phyloP scores from a whole-genome alignment of 2,329 filamentous ascomycete species.

The Davidsoniella neocaledoniae region DNA sequence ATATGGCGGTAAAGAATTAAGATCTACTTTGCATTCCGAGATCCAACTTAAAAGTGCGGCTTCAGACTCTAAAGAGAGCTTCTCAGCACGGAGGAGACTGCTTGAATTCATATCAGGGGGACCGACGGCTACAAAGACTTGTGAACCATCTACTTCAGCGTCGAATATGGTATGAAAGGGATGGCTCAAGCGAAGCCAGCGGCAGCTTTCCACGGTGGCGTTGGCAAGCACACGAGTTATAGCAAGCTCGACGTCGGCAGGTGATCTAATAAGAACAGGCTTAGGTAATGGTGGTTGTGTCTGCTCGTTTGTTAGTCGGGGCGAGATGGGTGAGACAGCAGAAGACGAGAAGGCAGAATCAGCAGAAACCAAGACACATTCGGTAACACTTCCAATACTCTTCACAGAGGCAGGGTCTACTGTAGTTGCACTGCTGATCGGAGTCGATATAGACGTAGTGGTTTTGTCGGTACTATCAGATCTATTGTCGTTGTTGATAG shows the following conservation, averaged over 20 bases:
- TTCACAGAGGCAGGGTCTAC: no score
- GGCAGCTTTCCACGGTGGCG: constrained; percentile 18
- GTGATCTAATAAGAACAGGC: constrained; percentile 11
- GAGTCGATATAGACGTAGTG: no score
- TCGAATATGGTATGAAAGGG: constrained; percentile 10
- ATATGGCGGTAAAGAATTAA: not conserved
- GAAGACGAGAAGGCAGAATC: not conserved
- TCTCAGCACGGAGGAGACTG: constrained; percentile 5
- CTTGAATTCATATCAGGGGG: constrained; percentile 9
- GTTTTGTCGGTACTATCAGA: no score
- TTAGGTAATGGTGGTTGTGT: not conserved
- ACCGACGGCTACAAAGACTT: constrained; percentile 10
- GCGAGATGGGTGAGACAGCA: constrained; percentile 8
- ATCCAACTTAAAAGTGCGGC: constrained; percentile 10
- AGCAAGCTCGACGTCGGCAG: constrained; percentile 17
- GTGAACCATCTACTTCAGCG: constrained; percentile 7
- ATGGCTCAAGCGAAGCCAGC: constrained; percentile 11
- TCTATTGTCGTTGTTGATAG: no score
- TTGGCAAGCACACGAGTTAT: constrained; percentile 21
- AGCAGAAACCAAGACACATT: not conserved
- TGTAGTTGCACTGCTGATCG: no score
- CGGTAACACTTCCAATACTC: not conserved
- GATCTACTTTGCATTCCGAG: constrained; percentile 2
- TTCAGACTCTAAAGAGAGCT: constrained; percentile 10
- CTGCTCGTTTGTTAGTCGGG: constrained; percentile 1